Base-by-base conservation (phyloP, 208 protist genomes). In the Crithidia sp. region DNA sequence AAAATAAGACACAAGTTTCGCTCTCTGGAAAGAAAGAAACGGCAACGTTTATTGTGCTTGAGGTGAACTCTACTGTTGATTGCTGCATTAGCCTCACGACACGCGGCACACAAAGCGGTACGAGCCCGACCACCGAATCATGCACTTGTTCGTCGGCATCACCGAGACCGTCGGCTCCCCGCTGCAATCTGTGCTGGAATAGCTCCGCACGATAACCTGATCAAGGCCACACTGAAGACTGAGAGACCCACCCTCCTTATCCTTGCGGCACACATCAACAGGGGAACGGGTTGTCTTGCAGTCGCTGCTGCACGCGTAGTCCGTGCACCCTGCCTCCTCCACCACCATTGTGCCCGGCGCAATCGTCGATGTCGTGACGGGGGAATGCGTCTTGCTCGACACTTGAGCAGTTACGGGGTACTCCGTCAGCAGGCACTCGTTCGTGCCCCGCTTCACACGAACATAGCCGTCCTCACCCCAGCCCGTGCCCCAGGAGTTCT, bases 401-500 rank as follows among this genome's bases (percentile, higher is more conserved):
- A 62, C 40, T n/a, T 54, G 64, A 14, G 70, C 72, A 4, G 84
- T 75, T 43, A 76, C 67, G n/a, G 72, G 53, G 67, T 78, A 82
- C 4, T 83, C 70, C 39, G 13, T 60, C 49, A 89, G 60, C 41
- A 85, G 73, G 81, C 81, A 86, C 77, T 81, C 62, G 59, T 90
- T 86, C 28, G 58, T 81, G 43, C 83, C 80, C 71, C 77, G 83
- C 10, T 57, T 44, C 63, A 97, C 83, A 43, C 73, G 77, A 12
- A 96, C 79, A 64, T 93, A 96, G 65, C 93, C 93, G 0, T 84
- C 53, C 59, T 90, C 75, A 59, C 93, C 93, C 90, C 90, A 96
- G 49, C 43, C 5, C 28, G 49, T 52, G 54, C 86, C 88, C 91
- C 91, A 96, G 16, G 74, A 86, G 83, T 97, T 97, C 81, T 96